Percentiles rank a stretch among this genome's conserved stretches.
These are phyloP conservation scores for Pleurotus citrinopileatus DNA, from an alignment of 768 basidiomycete genomes.

Conservation along the genomic window DNA sequence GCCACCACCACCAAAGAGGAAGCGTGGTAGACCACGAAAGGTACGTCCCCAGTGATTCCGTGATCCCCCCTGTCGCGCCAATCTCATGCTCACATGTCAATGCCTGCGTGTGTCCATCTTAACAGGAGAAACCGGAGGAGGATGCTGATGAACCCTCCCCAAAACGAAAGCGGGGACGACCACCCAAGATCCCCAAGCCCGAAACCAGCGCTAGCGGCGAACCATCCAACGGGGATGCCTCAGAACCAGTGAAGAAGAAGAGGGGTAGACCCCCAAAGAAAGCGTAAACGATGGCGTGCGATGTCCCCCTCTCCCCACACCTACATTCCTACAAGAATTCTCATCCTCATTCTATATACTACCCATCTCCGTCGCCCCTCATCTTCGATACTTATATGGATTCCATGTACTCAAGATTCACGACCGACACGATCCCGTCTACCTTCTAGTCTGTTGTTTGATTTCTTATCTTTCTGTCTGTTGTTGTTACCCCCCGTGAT, in stretches of 20 bases:
- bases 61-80: constrained; percentile 16
- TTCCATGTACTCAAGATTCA: constrained; percentile 31
- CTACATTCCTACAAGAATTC: constrained; percentile 8
- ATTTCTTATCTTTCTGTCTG: constrained; percentile 22
- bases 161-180: constrained; percentile 74
- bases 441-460: constrained; percentile 23
- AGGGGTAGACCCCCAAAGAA: constrained; percentile 71
- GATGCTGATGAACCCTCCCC: constrained; percentile 46
- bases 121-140: constrained; percentile 42
- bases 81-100: constrained; percentile 12
- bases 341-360: constrained; percentile 17
- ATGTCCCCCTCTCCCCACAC: constrained; percentile 14
- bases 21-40: constrained; percentile 71
- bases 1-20: constrained; percentile 37
- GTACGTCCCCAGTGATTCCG: constrained; percentile 29
- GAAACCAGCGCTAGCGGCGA: constrained; percentile 30
- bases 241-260: constrained; percentile 58
- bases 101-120: constrained; percentile 19
- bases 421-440: constrained; percentile 32
- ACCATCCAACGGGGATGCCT: constrained; percentile 33
- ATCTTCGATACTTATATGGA: constrained; percentile 17
- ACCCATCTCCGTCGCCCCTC: constrained; percentile 21
- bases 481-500: constrained; percentile 22
- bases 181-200: constrained; percentile 64
- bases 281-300: constrained; percentile 24